Evolutionary conservation across 2,329 filamentous ascomycete species (phyloP).

Genomic region (Fusarium vanettenii): DNA sequence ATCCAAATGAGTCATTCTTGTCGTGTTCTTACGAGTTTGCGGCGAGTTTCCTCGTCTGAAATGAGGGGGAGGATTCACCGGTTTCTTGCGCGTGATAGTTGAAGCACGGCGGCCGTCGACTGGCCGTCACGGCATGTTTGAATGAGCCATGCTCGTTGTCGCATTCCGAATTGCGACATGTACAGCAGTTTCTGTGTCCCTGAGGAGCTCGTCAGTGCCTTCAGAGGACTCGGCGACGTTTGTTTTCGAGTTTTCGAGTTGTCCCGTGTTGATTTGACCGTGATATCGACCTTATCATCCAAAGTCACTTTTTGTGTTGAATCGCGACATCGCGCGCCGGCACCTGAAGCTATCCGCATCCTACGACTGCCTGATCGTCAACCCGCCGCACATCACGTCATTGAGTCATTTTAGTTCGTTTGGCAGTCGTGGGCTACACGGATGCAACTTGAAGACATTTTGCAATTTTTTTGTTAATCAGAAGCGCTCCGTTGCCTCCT

Average conservation of each 20-base stretch:
- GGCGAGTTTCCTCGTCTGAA: constrained; percentile 39
- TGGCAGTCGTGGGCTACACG: background rate
- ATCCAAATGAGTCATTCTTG: constrained; percentile 48
- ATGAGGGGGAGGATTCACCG: constrained; percentile 19
- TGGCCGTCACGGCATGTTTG: constrained; percentile 29
- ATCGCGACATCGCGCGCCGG: constrained; percentile 33
- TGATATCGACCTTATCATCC: constrained; percentile 14
- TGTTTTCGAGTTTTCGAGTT: constrained; percentile 22
- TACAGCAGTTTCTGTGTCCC: constrained; percentile 6
- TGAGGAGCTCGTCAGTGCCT: constrained; percentile 21
- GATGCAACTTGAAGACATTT: constrained; percentile 13
- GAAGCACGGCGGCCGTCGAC: constrained; percentile 21
- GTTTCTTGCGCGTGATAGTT: constrained; percentile 30
- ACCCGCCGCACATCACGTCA: constrained; percentile 32
- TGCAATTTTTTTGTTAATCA: constrained; percentile 26
- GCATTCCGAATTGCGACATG: constrained; percentile 47
- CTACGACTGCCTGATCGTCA: constrained; percentile 31
- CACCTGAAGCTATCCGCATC: constrained; percentile 52
- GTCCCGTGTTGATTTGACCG: constrained; percentile 10
- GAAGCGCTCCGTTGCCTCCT: background rate
- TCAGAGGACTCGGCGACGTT: constrained; percentile 26
- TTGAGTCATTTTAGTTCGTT: background rate
- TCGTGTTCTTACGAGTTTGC: constrained; percentile 27
- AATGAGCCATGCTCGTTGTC: constrained; percentile 44
- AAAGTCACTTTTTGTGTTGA: constrained; percentile 46